These are phyloP conservation scores for Geotrichum cucujoidarum DNA, from an alignment of 1,139 yeast species.

Conservation along the genomic window DNA sequence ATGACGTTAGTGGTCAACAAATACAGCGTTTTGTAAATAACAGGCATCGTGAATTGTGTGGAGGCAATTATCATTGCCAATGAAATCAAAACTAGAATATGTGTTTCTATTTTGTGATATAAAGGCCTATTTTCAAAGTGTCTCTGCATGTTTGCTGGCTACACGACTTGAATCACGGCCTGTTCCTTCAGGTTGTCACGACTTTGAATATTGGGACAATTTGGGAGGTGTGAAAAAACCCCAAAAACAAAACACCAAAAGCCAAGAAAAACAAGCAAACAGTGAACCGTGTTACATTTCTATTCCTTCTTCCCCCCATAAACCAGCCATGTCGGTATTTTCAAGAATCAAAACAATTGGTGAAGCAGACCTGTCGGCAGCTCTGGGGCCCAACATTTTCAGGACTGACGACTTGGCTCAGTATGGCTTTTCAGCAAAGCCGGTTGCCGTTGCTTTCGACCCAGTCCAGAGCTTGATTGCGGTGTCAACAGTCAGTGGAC, in stretches of 20 bases:
- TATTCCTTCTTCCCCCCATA: background rate
- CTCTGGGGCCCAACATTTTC: conserved; percentile 39
- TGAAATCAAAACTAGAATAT: no score
- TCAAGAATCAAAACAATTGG: conserved; percentile 42
- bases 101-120: no score
- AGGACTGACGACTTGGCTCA: conserved; percentile 38
- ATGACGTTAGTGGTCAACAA: no score
- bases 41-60: no score
- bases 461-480: conserved; percentile 87
- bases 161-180: no score
- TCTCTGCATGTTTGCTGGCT: no score
- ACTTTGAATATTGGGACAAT: background rate
- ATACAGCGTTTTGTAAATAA: no score
- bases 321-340: conserved; percentile 34
- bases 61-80: no score
- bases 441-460: conserved; percentile 70
- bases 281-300: no score
- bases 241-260: background rate
- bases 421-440: conserved; percentile 56
- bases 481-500: conserved; percentile 64
- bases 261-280: background rate
- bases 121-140: no score
- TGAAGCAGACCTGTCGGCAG: conserved; percentile 32
- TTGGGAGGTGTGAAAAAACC: no score
- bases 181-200: conserved; percentile 2